A percentile compares a stretch with the other conserved stretches of the same genome.
Evolutionary conservation across 1,284 basidiomycete genomes (phyloP).

Genomic region (Serendipita sp.): DNA sequence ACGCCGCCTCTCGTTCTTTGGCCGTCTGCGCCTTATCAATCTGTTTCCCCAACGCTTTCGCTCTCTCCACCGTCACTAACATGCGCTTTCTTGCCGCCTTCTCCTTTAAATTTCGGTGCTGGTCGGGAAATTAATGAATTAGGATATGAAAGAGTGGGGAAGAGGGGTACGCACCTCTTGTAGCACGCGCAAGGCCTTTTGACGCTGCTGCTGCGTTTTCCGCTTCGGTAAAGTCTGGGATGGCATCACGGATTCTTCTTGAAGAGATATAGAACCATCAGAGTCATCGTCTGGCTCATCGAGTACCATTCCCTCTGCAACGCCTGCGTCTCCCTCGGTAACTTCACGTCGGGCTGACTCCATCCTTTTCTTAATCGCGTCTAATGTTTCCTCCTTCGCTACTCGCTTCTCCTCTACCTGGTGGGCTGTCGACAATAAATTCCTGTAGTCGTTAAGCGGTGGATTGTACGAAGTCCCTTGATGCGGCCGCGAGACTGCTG

Average conservation of each 20-base stretch:
- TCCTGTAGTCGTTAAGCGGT: slow-evolving; percentile 57
- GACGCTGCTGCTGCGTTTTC: slow-evolving; percentile 63
- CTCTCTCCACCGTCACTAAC: slow-evolving; percentile 38
- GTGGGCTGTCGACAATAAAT: slow-evolving; percentile 58
- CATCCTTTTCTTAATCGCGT: slow-evolving; percentile 41
- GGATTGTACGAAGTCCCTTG: slow-evolving; percentile 94
- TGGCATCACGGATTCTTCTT: slow-evolving; percentile 20
- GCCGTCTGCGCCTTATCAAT: slow-evolving; percentile 32
- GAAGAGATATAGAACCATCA: slow-evolving; percentile 23
- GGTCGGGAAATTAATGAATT: background rate
- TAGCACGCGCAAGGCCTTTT: slow-evolving; percentile 41
- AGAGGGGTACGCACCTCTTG: slow-evolving; percentile 38
- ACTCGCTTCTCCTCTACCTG: slow-evolving; percentile 50
- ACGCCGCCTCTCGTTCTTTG: slow-evolving; percentile 18
- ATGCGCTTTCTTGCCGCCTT: slow-evolving; percentile 43
- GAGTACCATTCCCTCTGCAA: slow-evolving; percentile 46
- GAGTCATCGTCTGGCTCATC: slow-evolving; percentile 31
- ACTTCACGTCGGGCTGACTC: slow-evolving; percentile 30
- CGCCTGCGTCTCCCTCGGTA: slow-evolving; percentile 17
- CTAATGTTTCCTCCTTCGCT: slow-evolving; percentile 39
- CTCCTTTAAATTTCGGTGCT: slow-evolving; percentile 54
- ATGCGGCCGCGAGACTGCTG: slow-evolving; percentile 64
- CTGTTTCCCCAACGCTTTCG: slow-evolving; percentile 36
- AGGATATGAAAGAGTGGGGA: background rate
- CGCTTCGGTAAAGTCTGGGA: slow-evolving; percentile 36